Evolutionary conservation across 2,329 filamentous ascomycete species (phyloP).

Genomic region (Microcyclospora pomicola): DNA sequence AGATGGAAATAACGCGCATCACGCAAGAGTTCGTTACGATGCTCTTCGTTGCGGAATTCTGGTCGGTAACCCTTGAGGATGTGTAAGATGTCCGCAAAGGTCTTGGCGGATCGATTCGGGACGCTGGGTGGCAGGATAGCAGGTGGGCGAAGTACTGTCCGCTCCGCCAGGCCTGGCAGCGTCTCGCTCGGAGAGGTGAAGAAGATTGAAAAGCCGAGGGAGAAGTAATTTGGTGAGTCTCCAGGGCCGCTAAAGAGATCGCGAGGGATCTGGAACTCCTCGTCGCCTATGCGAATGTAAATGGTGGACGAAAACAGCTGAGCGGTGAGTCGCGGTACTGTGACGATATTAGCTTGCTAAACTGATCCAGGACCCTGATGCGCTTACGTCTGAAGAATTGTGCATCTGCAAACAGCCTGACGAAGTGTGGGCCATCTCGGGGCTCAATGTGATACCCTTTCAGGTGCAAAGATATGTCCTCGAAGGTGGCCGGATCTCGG

Average conservation of each 20-base stretch:
- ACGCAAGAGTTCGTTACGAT: slow-evolving; percentile 62
- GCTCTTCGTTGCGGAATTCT: slow-evolving; percentile 58
- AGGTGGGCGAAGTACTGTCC: slow-evolving; percentile 69
- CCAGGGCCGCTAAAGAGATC: slow-evolving; percentile 75
- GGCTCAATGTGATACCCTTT: slow-evolving; percentile 84
- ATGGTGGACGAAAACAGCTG: slow-evolving; percentile 86
- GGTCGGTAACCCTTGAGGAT: slow-evolving; percentile 74
- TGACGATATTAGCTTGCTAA: slow-evolving; percentile 1
- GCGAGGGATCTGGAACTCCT: slow-evolving; percentile 78
- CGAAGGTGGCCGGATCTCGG: slow-evolving; percentile 77
- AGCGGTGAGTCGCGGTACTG: slow-evolving; percentile 76
- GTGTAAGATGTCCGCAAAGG: slow-evolving; percentile 70
- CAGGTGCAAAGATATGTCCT: slow-evolving; percentile 76
- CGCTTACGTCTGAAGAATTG: slow-evolving; percentile 76
- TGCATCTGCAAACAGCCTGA: slow-evolving; percentile 83
- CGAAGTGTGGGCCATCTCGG: slow-evolving; percentile 71
- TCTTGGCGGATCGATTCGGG: slow-evolving; percentile 66
- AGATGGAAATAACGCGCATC: slow-evolving; percentile 91
- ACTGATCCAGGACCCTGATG: slow-evolving; percentile 2
- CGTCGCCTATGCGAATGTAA: slow-evolving; percentile 78
- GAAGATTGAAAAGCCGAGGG: slow-evolving; percentile 76
- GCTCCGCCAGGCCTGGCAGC: slow-evolving; percentile 72
- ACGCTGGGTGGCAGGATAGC: slow-evolving; percentile 73
- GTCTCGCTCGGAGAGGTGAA: slow-evolving; percentile 67
- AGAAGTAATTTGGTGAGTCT: slow-evolving; percentile 92